Percentiles rank a stretch among this genome's conserved stretches.
Conservation (phyloP, 352 stramenopile genomes). For the Phytopythium kandeliae region DNA sequence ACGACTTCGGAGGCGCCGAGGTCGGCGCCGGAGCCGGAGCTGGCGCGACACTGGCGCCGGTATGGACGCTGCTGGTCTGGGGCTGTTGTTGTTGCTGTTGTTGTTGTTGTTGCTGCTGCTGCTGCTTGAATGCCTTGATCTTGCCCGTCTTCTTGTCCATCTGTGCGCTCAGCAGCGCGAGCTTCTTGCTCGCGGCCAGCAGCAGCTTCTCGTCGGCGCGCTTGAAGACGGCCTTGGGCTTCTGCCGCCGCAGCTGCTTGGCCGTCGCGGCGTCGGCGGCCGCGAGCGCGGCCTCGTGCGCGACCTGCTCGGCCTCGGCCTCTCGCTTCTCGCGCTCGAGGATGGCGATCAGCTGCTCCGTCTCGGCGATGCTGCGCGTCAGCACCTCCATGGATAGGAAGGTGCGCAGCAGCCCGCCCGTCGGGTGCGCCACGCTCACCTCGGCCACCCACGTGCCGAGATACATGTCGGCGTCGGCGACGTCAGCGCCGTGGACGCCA, state of each 20-base stretch:
- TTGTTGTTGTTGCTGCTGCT: conserved; percentile 11
- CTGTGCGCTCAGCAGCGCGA: conserved; percentile 19
- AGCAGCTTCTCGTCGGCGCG: conserved; percentile 34
- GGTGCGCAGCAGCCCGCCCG: conserved; percentile 56
- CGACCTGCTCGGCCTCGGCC: conserved; percentile 6
- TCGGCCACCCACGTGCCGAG: conserved; percentile 83
- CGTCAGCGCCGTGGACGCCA: conserved; percentile 16
- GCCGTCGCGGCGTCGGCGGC: conserved; percentile 3
- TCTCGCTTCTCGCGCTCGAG: conserved; percentile 46
- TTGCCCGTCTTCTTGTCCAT: conserved; percentile 58
- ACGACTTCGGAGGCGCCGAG: too few species aligned
- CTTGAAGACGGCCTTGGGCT: conserved; percentile 26
- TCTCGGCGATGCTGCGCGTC: conserved; percentile 50
- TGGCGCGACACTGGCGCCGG: background rate
- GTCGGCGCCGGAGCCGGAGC: background rate
- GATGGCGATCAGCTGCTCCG: conserved; percentile 41
- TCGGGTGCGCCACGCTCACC: conserved; percentile 74
- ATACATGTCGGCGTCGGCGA: conserved; percentile 36
- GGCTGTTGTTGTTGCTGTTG: too few species aligned
- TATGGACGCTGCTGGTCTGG: too few species aligned
- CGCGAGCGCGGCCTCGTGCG: conserved; percentile 11
- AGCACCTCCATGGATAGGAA: conserved; percentile 74
- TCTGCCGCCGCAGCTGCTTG: conserved; percentile 21
- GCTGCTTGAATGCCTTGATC: conserved; percentile 55
- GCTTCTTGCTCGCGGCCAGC: conserved; percentile 18